A percentile compares a stretch with the other conserved stretches of the same genome.
These are phyloP conservation scores for Lactarius vividus DNA, from an alignment of 768 basidiomycete genomes.

Conservation along the genomic window DNA sequence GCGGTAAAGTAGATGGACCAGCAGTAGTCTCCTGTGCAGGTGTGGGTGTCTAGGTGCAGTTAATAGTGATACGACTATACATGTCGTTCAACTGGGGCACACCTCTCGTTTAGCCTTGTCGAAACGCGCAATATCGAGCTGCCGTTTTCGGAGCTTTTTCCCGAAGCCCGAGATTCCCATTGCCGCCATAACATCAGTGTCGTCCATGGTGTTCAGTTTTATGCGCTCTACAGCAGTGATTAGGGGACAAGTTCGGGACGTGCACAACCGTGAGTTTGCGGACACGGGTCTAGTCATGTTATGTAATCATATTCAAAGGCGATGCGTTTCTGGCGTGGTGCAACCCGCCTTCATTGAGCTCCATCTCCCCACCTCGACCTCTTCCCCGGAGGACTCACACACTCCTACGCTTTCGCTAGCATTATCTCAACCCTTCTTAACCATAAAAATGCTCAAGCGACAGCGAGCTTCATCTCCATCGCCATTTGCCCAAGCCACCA, in stretches of 20 bases:
- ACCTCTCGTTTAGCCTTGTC: slow-evolving; percentile 68
- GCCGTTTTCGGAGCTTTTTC: slow-evolving; percentile 61
- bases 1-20: slow-evolving; percentile 30
- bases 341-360: not conserved
- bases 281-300: not conserved
- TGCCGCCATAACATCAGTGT: slow-evolving; percentile 67
- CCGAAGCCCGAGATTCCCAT: slow-evolving; percentile 89
- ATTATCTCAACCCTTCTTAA: not conserved
- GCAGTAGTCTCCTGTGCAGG: slow-evolving; percentile 31
- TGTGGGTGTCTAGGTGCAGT: slow-evolving; percentile 9
- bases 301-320: slow-evolving; percentile 25
- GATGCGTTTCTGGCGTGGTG: not conserved
- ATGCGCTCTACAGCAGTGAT: not conserved
- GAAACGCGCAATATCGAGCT: slow-evolving; percentile 73
- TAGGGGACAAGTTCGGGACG: not conserved
- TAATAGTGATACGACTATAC: not conserved
- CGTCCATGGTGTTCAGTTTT: slow-evolving; percentile 40
- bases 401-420: not conserved
- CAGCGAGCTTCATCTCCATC: slow-evolving; percentile 28
- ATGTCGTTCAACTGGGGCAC: slow-evolving; percentile 5
- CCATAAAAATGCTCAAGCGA: slow-evolving; percentile 27
- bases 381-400: not conserved
- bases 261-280: not conserved
- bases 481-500: slow-evolving; percentile 15
- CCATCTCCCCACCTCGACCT: not conserved